Percentiles rank a stretch among this genome's conserved stretches.
Evolutionary conservation across 139 green algal genomes (phyloP).

Genomic region (Diplosphaera chodatii): DNA sequence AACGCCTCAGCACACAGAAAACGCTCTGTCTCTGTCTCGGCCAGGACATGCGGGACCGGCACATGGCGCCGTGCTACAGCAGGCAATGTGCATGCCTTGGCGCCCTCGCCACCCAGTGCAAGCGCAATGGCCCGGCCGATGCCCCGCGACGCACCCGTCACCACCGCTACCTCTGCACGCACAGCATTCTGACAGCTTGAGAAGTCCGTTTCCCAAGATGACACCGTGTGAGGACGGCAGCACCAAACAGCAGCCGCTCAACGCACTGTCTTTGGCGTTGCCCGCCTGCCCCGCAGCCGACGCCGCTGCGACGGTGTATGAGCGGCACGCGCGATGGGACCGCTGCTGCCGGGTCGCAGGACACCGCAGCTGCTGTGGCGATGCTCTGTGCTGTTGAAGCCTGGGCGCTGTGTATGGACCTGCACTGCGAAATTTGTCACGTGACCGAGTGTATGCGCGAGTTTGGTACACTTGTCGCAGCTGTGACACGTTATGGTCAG

Average conservation of each 20-base stretch:
- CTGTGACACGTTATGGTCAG: no score
- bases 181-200: no score
- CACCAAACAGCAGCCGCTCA: no score
- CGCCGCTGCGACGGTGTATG: background rate
- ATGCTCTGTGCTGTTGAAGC: background rate
- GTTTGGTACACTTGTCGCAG: background rate
- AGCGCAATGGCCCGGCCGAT: slow-evolving; percentile 90
- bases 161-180: slow-evolving; percentile 39
- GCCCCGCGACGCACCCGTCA: slow-evolving; percentile 88
- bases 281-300: background rate
- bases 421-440: no score
- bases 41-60: no score
- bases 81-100: slow-evolving; percentile 34
- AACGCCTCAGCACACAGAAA: no score
- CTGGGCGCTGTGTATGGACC: background rate
- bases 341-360: background rate
- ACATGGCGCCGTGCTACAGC: no score
- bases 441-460: background rate
- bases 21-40: no score
- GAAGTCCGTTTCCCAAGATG: no score
- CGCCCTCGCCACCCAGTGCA: slow-evolving; percentile 64
- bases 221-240: no score
- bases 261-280: background rate
- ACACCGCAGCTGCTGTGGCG: background rate
- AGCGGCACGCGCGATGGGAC: no score